Percentiles rank a stretch among this genome's conserved stretches.
Evolutionary conservation across 164 flowering plant species (phyloP).

Genomic region (Santalum album): DNA sequence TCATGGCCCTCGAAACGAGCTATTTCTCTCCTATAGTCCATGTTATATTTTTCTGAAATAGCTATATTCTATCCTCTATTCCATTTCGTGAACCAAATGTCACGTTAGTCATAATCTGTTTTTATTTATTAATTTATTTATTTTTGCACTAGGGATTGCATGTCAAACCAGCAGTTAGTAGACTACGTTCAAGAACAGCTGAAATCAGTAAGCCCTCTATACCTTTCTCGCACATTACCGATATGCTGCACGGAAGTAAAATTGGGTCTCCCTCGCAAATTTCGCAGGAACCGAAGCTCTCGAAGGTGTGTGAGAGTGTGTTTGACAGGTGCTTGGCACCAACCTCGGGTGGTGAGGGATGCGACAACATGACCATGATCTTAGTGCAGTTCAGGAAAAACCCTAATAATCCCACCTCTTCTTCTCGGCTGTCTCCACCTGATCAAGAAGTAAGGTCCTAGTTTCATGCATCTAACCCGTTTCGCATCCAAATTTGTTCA

Average conservation of each 20-base stretch:
- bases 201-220: constrained; percentile 25
- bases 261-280: not conserved
- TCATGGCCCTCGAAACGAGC: too few relatives aligned
- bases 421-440: constrained; percentile 3
- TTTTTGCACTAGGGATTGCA: constrained; percentile 44
- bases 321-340: constrained; percentile 56
- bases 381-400: constrained; percentile 48
- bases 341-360: constrained; percentile 49
- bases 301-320: constrained; percentile 40
- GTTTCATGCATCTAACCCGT: too few relatives aligned
- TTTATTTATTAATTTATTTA: not conserved
- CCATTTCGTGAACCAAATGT: too few relatives aligned
- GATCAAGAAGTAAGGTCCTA: constrained; percentile 1
- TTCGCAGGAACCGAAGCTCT: constrained; percentile 51
- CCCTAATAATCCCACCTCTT: constrained; percentile 8
- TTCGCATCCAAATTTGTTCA: too few relatives aligned
- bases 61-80: too few relatives aligned
- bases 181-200: constrained; percentile 40
- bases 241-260: not conserved
- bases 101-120: too few relatives aligned
- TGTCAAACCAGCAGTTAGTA: constrained; percentile 57
- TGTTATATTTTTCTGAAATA: too few relatives aligned
- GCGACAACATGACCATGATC: constrained; percentile 75
- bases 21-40: too few relatives aligned
- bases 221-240: too few relatives aligned